phyloP scores from a whole-genome alignment of 139 green algal species.

The Chlamydomonas incerta region DNA sequence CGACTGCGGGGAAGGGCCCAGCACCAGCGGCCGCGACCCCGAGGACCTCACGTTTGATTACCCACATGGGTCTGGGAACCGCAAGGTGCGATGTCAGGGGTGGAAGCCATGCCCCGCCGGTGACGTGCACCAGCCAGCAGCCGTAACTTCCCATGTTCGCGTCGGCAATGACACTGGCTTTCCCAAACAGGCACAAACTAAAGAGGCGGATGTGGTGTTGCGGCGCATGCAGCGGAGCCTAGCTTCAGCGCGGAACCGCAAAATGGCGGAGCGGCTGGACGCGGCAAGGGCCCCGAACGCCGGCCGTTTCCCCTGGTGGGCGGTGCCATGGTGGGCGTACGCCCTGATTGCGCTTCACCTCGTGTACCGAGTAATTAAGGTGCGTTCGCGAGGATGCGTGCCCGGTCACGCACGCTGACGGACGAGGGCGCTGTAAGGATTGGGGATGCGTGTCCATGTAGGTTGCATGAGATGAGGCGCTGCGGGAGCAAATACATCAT shows the following conservation, averaged over 20 bases:
- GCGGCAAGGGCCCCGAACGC: neutral
- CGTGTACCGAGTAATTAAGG: constrained; percentile 42
- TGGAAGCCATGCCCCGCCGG: no score
- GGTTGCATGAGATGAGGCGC: no score
- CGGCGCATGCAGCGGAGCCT: constrained; percentile 34
- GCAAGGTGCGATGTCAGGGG: neutral
- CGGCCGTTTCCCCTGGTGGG: neutral
- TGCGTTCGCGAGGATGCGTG: no score
- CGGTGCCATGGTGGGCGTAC: constrained; percentile 55
- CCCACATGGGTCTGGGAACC: no score
- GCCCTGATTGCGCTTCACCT: constrained; percentile 48
- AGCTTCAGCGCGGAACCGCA: neutral
- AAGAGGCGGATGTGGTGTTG: constrained; percentile 33
- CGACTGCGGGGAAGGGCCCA: neutral
- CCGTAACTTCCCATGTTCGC: no score
- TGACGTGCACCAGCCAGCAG: no score
- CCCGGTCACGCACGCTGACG: no score
- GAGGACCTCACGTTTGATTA: neutral
- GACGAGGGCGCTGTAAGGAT: no score
- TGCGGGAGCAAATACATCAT: no score
- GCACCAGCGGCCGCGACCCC: neutral
- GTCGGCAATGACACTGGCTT: no score
- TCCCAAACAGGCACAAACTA: no score
- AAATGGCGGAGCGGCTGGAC: constrained; percentile 3
- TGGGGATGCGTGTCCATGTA: no score